phyloP scores from a whole-genome alignment of 345 rosid genomes.

The Populus tremula region DNA sequence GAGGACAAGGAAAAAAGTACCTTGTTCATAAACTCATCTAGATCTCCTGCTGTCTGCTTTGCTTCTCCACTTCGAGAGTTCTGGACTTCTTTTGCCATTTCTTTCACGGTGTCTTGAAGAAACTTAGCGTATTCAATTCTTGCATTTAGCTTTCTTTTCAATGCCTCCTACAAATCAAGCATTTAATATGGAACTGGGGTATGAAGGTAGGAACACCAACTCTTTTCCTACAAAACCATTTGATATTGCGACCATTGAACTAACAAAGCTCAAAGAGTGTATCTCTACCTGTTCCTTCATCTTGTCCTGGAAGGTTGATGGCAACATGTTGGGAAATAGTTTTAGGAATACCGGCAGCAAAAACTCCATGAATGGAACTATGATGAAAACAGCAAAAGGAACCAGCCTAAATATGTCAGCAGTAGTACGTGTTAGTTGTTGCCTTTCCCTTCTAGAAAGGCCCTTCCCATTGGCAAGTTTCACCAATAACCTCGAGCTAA shows the following conservation, averaged over 20 bases:
- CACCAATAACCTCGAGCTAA: constrained; percentile 76
- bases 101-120: constrained; percentile 94
- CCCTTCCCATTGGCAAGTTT: constrained; percentile 88
- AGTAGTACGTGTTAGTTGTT: constrained; percentile 81
- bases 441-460: constrained; percentile 92
- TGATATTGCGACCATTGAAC: not conserved
- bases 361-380: constrained; percentile 98
- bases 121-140: constrained; percentile 97
- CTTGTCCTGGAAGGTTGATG: constrained; percentile 97
- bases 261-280: not conserved
- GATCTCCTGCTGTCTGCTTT: constrained; percentile 93
- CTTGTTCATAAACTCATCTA: constrained; percentile 85
- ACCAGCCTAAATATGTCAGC: constrained; percentile 92
- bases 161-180: constrained; percentile 61
- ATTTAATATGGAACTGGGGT: not conserved
- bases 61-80: constrained; percentile 75
- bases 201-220: not conserved
- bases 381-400: constrained; percentile 85
- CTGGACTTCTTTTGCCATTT: constrained; percentile 99
- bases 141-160: constrained; percentile 82
- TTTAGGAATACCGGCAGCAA: constrained; percentile 86
- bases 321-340: constrained; percentile 92
- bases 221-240: not conserved
- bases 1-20: constrained; percentile 25
- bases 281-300: constrained; percentile 90